Conservation (phyloP, 345 rosid species). For the Alliaria petiolata region DNA sequence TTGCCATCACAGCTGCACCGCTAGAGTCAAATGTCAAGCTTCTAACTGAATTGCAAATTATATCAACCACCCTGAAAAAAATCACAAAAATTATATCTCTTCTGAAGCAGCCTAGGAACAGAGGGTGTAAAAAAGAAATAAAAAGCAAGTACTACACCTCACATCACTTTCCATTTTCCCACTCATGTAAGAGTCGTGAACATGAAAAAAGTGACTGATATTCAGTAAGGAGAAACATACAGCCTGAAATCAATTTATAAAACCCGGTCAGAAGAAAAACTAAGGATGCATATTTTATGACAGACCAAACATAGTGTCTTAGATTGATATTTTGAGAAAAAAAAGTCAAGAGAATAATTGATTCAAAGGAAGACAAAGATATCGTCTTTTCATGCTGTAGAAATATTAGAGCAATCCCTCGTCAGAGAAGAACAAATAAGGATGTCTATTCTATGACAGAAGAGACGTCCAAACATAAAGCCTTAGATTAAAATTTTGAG, state of each 20-base stretch:
- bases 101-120: conserved; percentile 7
- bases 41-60: conserved; percentile 60
- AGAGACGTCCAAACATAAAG: conserved; percentile 13
- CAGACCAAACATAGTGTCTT: conserved; percentile 8
- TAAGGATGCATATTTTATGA: conserved; percentile 3
- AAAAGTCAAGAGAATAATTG: background rate
- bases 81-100: conserved; percentile 5
- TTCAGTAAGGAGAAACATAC: conserved; percentile 69
- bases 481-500: conserved; percentile 1
- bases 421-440: conserved; percentile 11
- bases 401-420: background rate
- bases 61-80: conserved; percentile 72
- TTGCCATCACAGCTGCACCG: conserved; percentile 64
- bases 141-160: conserved; percentile 47
- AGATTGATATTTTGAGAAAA: background rate
- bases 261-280: conserved; percentile 13
- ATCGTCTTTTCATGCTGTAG: background rate
- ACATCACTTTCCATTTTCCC: conserved; percentile 49
- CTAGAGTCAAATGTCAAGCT: conserved; percentile 49
- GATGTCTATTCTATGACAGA: background rate
- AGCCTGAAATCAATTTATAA: conserved; percentile 41
- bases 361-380: background rate
- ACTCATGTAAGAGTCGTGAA: conserved; percentile 38
- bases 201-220: conserved; percentile 48
- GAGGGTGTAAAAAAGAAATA: background rate